phyloP scores from a whole-genome alignment of 371 early-diverging fungal species.

The Amoeboradix gromovi region DNA sequence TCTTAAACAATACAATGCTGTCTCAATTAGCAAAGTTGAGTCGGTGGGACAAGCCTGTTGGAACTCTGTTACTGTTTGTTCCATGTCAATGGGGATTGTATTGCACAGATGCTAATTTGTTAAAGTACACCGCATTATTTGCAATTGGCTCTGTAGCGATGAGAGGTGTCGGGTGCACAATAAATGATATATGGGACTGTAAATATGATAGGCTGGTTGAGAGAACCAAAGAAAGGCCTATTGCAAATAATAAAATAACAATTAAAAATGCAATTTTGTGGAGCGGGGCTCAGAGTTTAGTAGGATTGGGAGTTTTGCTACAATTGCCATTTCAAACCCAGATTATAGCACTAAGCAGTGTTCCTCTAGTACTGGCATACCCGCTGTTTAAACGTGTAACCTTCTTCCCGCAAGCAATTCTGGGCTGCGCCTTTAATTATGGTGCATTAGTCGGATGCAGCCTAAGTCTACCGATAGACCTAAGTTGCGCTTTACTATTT shows the following conservation, averaged over 20 bases:
- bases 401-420: conserved; percentile 67
- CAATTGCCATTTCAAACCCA: conserved; percentile 47
- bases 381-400: conserved; percentile 87
- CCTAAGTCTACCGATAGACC: conserved; percentile 42
- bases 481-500: conserved; percentile 39
- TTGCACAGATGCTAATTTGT: no score
- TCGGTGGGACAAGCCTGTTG: conserved; percentile 78
- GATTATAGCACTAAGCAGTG: conserved; percentile 41
- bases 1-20: no score
- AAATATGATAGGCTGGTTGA: conserved; percentile 60
- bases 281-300: conserved; percentile 40
- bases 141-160: conserved; percentile 62
- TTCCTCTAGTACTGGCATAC: conserved; percentile 45
- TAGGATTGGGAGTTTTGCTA: conserved; percentile 42
- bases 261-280: conserved; percentile 40
- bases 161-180: conserved; percentile 85
- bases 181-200: conserved; percentile 84
- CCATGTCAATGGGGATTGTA: conserved; percentile 51
- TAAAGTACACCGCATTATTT: no score
- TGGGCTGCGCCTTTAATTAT: conserved; percentile 75
- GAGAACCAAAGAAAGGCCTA: conserved; percentile 48
- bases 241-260: conserved; percentile 45
- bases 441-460: conserved; percentile 75
- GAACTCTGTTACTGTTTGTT: conserved; percentile 62
- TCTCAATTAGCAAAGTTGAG: no score